Conservation (phyloP, 176 grass and related monocot species). For the Avena insularis region DNA sequence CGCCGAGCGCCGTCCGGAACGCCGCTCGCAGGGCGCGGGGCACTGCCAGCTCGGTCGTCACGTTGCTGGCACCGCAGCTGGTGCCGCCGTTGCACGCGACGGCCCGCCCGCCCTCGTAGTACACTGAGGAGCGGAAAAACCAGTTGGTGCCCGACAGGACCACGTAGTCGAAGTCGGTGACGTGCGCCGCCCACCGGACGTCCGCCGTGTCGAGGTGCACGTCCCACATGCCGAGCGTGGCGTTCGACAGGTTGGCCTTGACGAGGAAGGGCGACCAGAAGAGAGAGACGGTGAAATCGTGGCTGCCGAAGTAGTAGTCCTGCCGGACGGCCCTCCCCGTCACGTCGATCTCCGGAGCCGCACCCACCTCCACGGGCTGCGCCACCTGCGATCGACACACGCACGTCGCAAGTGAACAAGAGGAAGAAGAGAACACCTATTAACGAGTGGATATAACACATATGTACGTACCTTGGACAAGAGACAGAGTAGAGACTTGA, state of each 20-base stretch:
- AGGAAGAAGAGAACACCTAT: neutral
- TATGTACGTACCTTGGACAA: slow-evolving; percentile 43
- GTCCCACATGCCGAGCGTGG: slow-evolving; percentile 56
- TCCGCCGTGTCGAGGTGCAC: slow-evolving; percentile 66
- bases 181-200: slow-evolving; percentile 48
- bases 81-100: slow-evolving; percentile 48
- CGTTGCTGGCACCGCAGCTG: neutral
- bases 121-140: slow-evolving; percentile 62
- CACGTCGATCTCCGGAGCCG: slow-evolving; percentile 48
- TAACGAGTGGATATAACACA: too few species aligned
- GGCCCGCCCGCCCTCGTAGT: slow-evolving; percentile 39
- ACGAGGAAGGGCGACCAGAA: slow-evolving; percentile 76
- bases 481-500: slow-evolving; percentile 77
- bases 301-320: slow-evolving; percentile 44
- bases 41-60: slow-evolving; percentile 50
- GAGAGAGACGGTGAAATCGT: slow-evolving; percentile 57
- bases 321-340: slow-evolving; percentile 48
- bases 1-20: slow-evolving; percentile 53
- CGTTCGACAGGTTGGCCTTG: slow-evolving; percentile 52
- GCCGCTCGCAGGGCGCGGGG: slow-evolving; percentile 41
- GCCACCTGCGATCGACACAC: slow-evolving; percentile 21
- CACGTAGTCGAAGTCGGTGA: slow-evolving; percentile 55
- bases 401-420: neutral
- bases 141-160: slow-evolving; percentile 64
- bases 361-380: slow-evolving; percentile 33